A percentile compares a stretch with the other conserved stretches of the same genome.
These are phyloP conservation scores for Cercospora janseana DNA, from an alignment of 2,329 filamentous ascomycete species.

Conservation along the genomic window DNA sequence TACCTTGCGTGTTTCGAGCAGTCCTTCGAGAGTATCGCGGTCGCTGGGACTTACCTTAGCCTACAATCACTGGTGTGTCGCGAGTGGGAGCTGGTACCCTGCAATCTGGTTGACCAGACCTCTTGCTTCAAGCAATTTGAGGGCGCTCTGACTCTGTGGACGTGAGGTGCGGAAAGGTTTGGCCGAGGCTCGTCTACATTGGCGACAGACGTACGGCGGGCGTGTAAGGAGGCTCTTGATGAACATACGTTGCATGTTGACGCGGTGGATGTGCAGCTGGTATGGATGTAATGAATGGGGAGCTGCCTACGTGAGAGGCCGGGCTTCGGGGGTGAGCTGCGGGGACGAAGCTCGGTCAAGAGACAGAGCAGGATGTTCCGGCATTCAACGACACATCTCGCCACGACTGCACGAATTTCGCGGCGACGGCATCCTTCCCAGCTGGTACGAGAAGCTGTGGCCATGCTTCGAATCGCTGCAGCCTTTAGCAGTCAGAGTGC, in stretches of 20 bases:
- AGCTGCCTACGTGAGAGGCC: not conserved
- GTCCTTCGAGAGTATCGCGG: constrained; percentile 57
- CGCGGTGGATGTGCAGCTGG: not conserved
- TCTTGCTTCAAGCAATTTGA: constrained; percentile 66
- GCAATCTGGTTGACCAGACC: constrained; percentile 73
- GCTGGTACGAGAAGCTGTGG: too few relatives aligned
- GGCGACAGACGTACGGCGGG: constrained; percentile 10
- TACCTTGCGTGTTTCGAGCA: constrained; percentile 65
- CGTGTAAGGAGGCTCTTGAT: constrained; percentile 2
- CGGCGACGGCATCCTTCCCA: too few relatives aligned
- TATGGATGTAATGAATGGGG: not conserved
- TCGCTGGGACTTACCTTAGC: constrained; percentile 34
- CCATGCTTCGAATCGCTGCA: too few relatives aligned
- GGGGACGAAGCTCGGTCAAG: constrained; percentile 2
- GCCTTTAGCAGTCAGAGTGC: too few relatives aligned
- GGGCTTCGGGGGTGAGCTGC: not conserved
- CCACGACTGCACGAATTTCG: too few relatives aligned
- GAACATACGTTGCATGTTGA: constrained; percentile 10
- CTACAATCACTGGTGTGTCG: constrained; percentile 15
- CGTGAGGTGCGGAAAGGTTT: not conserved
- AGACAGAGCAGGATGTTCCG: too few relatives aligned
- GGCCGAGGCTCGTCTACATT: constrained; percentile 4
- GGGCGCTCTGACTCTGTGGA: constrained; percentile 34
- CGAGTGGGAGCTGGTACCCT: constrained; percentile 52
- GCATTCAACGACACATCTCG: too few relatives aligned